Base-by-base conservation (phyloP, 2,329 filamentous ascomycete species). In the Aspergillus costaricaensis region DNA sequence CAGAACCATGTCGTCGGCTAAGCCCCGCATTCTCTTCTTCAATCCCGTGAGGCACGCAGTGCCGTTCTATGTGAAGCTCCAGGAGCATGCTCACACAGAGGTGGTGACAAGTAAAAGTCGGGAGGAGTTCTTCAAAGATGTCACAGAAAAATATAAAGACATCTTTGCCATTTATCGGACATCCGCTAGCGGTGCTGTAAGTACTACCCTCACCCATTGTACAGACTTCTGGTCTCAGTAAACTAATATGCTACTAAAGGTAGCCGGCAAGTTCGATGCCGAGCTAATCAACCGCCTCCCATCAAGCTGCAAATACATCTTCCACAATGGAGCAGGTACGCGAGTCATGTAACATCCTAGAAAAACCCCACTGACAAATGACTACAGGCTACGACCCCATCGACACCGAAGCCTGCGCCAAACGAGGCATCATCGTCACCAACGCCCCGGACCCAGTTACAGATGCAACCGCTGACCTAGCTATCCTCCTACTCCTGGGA, bases 391-490 rank as follows among this genome's bases (percentile, higher is more conserved):
- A 93, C 75, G 91, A 93, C 75, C 87, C 91, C 70, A 82, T 92
- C 64, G 87, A 91, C 72, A 79, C 91, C 5, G 69, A 80, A 36
- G 86, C 88, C 47, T 91, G 89, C 77, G 86, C 86, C 1, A 77
- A 79, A 2, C 80, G 78, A 48, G 88, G 93, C 21, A 90, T 88
- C 32, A 39, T 30, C 5, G 55, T 62, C 4, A 55, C 58, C 63
- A 92, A 93, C 75, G 87, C 88, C 0, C 90, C 90, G 7, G 85
- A 83, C 0, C 87, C 88, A 21, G 88, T 91, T 30, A 87, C 92
- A 72, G 88, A 92, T 72, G 85, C 89, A 32, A 93, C 91, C 0
- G 91, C 90, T 59, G 90, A 93, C 75, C 81, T 86, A 7, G 87
- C 83, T 64, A 85, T 93, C 62, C 93, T 90, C 72, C 82, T 93